These are phyloP conservation scores for Phytophthora meadii DNA, from an alignment of 352 stramenopile species.

Conservation along the genomic window DNA sequence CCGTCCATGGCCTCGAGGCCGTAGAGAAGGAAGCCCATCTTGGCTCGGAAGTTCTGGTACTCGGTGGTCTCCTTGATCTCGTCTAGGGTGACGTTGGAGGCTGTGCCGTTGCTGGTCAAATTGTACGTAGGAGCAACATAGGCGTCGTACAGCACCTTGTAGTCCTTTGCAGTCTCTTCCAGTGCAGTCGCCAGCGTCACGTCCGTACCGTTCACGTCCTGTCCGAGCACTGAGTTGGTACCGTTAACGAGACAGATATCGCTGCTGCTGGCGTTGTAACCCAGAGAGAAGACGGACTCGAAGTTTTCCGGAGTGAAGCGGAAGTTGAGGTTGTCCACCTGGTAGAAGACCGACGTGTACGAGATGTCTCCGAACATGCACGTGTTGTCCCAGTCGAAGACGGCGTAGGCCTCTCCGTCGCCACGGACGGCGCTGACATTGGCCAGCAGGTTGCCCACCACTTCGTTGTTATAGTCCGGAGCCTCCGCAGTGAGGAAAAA, in stretches of 20 bases:
- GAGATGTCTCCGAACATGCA: constrained; percentile 75
- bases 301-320: constrained; percentile 54
- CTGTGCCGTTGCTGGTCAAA: constrained; percentile 32
- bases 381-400: constrained; percentile 77
- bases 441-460: constrained; percentile 45
- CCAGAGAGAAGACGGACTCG: constrained; percentile 50
- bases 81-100: constrained; percentile 29
- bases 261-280: constrained; percentile 55
- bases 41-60: constrained; percentile 70
- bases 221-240: constrained; percentile 52
- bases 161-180: constrained; percentile 43
- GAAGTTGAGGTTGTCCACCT: constrained; percentile 65
- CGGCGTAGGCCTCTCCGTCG: constrained; percentile 51
- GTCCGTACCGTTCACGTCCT: constrained; percentile 47
- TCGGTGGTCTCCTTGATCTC: constrained; percentile 48
- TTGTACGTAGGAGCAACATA: constrained; percentile 62
- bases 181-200: constrained; percentile 50
- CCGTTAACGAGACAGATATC: constrained; percentile 57
- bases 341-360: constrained; percentile 69
- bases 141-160: constrained; percentile 58
- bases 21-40: constrained; percentile 56
- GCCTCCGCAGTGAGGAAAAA: constrained; percentile 43
- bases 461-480: constrained; percentile 67
- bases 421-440: constrained; percentile 42
- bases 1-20: constrained; percentile 57